phyloP scores from a whole-genome alignment of 495 filamentous ascomycete species.

The Podospora comata region DNA sequence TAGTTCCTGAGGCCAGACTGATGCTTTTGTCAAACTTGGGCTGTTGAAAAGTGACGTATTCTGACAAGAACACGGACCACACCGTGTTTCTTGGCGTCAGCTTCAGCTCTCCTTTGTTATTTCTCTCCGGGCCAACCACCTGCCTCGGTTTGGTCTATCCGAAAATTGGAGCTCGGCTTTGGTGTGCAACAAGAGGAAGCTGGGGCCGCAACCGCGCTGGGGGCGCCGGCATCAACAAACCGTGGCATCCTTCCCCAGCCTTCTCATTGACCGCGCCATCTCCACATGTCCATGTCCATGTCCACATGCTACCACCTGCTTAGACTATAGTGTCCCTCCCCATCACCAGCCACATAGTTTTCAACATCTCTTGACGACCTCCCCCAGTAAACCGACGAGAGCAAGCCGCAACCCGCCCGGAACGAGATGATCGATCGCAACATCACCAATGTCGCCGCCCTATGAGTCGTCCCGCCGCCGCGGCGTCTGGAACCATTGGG shows the following conservation, averaged over 20 bases:
- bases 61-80: not conserved
- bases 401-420: not conserved
- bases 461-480: conserved; percentile 68
- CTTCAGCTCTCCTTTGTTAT: conserved; percentile 15
- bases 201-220: not conserved
- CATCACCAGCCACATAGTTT: conserved; percentile 28
- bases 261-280: conserved; percentile 8
- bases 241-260: conserved; percentile 21
- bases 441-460: conserved; percentile 67
- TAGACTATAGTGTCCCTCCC: not conserved
- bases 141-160: conserved; percentile 31
- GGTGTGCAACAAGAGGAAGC: conserved; percentile 21
- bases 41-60: not conserved
- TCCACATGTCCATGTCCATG: conserved; percentile 1
- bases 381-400: not conserved
- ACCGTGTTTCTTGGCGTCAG: conserved; percentile 24
- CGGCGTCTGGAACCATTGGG: conserved; percentile 74
- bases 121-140: conserved; percentile 35
- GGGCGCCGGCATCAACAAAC: conserved; percentile 27
- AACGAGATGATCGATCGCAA: conserved; percentile 27
- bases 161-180: conserved; percentile 31
- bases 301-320: conserved; percentile 2
- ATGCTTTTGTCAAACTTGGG: not conserved
- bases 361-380: not conserved
- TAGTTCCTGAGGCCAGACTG: not conserved